These are phyloP conservation scores for Puccinia coronata DNA, from an alignment of 1,284 basidiomycete genomes.

Conservation along the genomic window DNA sequence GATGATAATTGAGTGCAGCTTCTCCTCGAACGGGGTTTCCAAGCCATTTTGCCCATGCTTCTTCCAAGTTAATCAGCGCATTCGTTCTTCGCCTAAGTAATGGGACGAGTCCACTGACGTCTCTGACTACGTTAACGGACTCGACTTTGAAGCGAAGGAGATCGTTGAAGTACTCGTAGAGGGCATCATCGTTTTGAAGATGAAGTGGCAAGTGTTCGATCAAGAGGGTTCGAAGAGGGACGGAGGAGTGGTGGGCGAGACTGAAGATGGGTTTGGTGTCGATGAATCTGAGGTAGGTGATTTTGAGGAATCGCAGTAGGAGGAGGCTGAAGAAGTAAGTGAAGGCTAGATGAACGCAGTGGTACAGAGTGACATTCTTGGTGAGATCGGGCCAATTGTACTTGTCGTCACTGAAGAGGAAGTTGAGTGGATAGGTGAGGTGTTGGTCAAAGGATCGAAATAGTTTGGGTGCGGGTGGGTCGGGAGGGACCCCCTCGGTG, in stretches of 20 bases:
- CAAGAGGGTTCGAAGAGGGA: conserved; percentile 57
- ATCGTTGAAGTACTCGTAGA: conserved; percentile 57
- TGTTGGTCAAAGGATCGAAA: conserved; percentile 43
- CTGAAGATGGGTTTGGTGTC: conserved; percentile 56
- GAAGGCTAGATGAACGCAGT: conserved; percentile 56
- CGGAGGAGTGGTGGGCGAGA: conserved; percentile 55
- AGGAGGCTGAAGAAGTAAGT: conserved; percentile 57
- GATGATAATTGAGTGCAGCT: conserved; percentile 26
- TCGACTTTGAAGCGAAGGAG: conserved; percentile 52
- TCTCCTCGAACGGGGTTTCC: conserved; percentile 31
- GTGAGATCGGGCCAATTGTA: conserved; percentile 20
- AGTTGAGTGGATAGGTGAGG: conserved; percentile 51
- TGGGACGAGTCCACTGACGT: conserved; percentile 54
- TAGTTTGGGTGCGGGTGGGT: conserved; percentile 23
- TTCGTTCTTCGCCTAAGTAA: conserved; percentile 53
- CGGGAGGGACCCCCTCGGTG: conserved; percentile 57
- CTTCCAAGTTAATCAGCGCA: conserved; percentile 54
- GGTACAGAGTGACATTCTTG: conserved; percentile 54
- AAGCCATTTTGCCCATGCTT: conserved; percentile 46
- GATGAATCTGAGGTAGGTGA: conserved; percentile 56
- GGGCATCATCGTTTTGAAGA: conserved; percentile 55
- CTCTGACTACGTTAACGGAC: conserved; percentile 54
- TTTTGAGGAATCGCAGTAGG: conserved; percentile 55
- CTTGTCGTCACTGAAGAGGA: conserved; percentile 29
- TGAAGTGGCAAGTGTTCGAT: conserved; percentile 56